These are phyloP conservation scores for Noccaea bulbosa DNA, from an alignment of 345 rosid genomes.

Conservation along the genomic window DNA sequence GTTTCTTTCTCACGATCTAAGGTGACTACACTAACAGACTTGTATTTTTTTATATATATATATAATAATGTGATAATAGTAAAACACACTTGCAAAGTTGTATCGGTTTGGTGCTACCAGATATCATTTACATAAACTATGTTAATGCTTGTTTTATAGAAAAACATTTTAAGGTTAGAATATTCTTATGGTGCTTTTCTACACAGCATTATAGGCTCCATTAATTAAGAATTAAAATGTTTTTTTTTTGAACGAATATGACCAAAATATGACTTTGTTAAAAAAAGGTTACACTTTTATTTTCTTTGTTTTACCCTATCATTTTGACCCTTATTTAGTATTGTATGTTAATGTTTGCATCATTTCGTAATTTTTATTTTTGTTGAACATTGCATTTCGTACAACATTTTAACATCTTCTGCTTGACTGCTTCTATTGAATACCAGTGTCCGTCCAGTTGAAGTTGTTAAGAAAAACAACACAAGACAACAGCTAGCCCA, in stretches of 20 bases:
- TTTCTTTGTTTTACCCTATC: not conserved
- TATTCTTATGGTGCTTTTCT: conserved; percentile 27
- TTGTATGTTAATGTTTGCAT: conserved; percentile 5
- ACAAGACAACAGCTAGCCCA: not conserved
- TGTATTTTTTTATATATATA: not conserved
- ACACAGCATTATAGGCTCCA: conserved; percentile 28
- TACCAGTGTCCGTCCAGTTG: not conserved
- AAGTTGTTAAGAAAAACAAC: not conserved
- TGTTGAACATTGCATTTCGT: not conserved
- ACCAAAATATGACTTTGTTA: conserved; percentile 22
- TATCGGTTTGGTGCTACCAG: conserved; percentile 7
- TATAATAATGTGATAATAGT: not conserved
- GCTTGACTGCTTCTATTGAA: not conserved
- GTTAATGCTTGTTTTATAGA: conserved; percentile 22
- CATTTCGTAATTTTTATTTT: too few species aligned
- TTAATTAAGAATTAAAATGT: not conserved
- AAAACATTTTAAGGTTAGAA: conserved; percentile 2
- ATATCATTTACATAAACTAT: conserved; percentile 11
- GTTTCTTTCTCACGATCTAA: conserved; percentile 20
- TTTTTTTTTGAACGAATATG: not conserved
- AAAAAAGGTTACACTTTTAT: conserved; percentile 1
- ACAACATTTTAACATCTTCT: conserved; percentile 10
- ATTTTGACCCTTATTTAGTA: conserved; percentile 20
- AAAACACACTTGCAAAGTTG: not conserved
- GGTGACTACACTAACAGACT: conserved; percentile 20